Base-by-base conservation (phyloP, 805 yeast species). In the Saccharomycopsis sp. region DNA sequence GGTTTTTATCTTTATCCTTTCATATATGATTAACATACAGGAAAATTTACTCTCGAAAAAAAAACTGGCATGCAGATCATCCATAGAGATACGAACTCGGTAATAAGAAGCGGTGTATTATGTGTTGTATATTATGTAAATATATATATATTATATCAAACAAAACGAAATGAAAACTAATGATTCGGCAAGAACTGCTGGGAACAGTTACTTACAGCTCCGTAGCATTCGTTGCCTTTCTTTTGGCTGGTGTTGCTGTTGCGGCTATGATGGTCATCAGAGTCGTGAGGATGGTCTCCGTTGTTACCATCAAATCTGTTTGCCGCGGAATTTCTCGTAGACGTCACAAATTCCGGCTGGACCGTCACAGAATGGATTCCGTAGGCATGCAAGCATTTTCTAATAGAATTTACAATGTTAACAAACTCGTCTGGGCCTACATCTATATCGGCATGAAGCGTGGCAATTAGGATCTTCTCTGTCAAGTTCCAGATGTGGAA, bases 401-500 rank as follows among this genome's bases (percentile, higher is more conserved):
- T 83, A 56, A 93, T 93, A 58, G 81, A 80, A 54, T 83, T 77
- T 7, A 96, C 96, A 55, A 88, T 79, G n/a, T 73, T 71, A 58
- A 86, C 72, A 69, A 90, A 94, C 24, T 81, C 77, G 58, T 79
- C 82, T n/a, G 90, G 87, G 9, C 80, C 75, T 14, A 80, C 73
- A 56, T 80, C 78, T 50, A 94, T 78, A 66, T 90, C 89, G 47
- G 91, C 87, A 70, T 93, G 99, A 61, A 94, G 78, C 0, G 97
- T 86, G 1, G 97, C 97, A 68, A 93, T 89, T 64, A 84, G 79
- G 57, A 88, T 80, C 61, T 85, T 86, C 73, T 93, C 99, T 54
- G 92, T 89, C 65, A 93, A 79, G 69, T 91, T 93, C 99, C 99
- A 93, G 59, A 93, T 85, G 72, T 93, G 99, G 78, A 93, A 85